phyloP scores from a whole-genome alignment of 345 rosid species.

The Rhizophora mangle region DNA sequence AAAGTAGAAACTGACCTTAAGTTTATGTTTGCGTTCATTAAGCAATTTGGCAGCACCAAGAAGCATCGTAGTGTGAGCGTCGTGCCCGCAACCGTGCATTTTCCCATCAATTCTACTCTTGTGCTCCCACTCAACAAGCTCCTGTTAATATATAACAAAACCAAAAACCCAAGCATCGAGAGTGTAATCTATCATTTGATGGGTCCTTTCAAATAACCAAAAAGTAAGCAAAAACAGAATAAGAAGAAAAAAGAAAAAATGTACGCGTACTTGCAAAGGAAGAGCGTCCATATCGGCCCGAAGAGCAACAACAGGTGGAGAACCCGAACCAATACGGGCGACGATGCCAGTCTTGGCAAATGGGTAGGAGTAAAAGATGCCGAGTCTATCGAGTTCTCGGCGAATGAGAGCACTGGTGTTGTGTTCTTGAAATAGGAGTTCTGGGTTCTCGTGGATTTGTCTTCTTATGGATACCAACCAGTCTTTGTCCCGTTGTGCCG shows the following conservation, averaged over 20 bases:
- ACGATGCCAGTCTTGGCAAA: slow-evolving; percentile 69
- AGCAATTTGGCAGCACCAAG: slow-evolving; percentile 94
- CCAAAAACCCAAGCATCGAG: not conserved
- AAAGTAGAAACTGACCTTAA: slow-evolving; percentile 46
- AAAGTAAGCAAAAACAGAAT: not conserved
- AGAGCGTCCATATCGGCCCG: slow-evolving; percentile 92
- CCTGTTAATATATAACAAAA: slow-evolving; percentile 33
- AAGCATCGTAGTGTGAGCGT: slow-evolving; percentile 78
- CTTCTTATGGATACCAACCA: slow-evolving; percentile 68
- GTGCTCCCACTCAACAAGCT: slow-evolving; percentile 82
- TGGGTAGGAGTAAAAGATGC: slow-evolving; percentile 58
- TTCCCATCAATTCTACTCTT: slow-evolving; percentile 71
- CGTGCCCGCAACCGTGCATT: slow-evolving; percentile 93
- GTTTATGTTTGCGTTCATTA: slow-evolving; percentile 51
- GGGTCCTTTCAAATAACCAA: not conserved
- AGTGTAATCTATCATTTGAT: not conserved
- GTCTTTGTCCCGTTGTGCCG: slow-evolving; percentile 44
- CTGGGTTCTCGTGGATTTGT: slow-evolving; percentile 81
- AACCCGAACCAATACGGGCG: slow-evolving; percentile 67
- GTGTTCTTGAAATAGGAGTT: slow-evolving; percentile 67
- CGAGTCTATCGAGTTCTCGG: slow-evolving; percentile 52
- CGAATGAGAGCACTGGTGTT: slow-evolving; percentile 71
- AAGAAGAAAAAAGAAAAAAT: not conserved
- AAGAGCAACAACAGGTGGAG: slow-evolving; percentile 68
- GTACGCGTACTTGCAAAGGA: slow-evolving; percentile 42